Evolutionary conservation across 2,329 filamentous ascomycete species (phyloP), one percentile per base, ranked within the genome.

Genomic region (Venturia effusa): DNA sequence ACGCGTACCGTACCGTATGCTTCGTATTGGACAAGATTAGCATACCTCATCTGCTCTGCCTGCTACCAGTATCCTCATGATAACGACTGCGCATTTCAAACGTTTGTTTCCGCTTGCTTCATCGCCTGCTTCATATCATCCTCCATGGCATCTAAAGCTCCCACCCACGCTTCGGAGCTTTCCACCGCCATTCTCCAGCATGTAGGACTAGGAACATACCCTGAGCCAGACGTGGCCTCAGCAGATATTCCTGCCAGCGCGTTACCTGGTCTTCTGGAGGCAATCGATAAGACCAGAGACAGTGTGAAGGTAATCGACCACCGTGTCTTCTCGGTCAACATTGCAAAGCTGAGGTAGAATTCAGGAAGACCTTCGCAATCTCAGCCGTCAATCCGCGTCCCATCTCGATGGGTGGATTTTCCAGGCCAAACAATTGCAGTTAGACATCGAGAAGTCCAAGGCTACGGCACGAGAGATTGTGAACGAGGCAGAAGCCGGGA

Each of bases 391-490:
- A 68, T 88, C 86, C 22, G 88, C 87, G 64, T 84, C 87, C 45
- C 88, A 95, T 70, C 88, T 96, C 61, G 88, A 91, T 71, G 84
- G 87, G 61, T 97, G 93, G 93, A 89, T 95, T 64, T 78, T 81
- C 61, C 90, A 94, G 74, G 91, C 92, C 59, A 90, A 90, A 74
- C 85, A 87, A 62, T 83, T 97, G 8, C 90, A 96, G 73, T 84
- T 87, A 66, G 93, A 97, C 71, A 93, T 97, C 68, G 85, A 90
- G 70, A 84, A 85, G 59, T 93, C 91, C 30, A 88, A 90, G 70
- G 82, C 84, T 19, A 86, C 92, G 41, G 92, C 93, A 27, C 87
- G 87, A 70, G 86, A 92, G 65, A 95, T 97, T 65, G 83, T 93
- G 5, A 83, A 86, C 55, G 84, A 91, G 70, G 87, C 92, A 62